Base-by-base conservation (phyloP, 2,329 filamentous ascomycete genomes). In the Calonectria pauciramosa region DNA sequence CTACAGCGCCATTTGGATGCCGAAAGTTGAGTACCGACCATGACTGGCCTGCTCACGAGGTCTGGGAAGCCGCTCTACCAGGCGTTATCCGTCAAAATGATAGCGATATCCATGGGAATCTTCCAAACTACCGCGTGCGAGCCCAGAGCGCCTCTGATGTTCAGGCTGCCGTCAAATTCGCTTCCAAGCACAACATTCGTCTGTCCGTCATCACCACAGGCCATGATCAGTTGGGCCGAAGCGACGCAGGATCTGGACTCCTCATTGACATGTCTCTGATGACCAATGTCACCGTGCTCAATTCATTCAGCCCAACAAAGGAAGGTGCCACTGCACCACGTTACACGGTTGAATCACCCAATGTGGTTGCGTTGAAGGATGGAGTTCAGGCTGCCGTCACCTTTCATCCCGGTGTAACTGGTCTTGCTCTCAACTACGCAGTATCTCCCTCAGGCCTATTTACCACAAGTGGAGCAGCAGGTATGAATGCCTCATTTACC, bases 401-500 rank as follows among this genome's bases (percentile, higher is more conserved):
- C n/a, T 60, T 60, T 60, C 11, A 60, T 26, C 56, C 56, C 5
- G 56, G 56, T 28, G 23, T 60, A 1, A 60, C n/a, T 26, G 56
- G 56, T 26, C 56, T 60, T 60, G 56, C 32, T 60, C 56, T 60
- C n/a, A 60, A 60, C 56, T 60, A 60, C 23, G 56, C 56, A 16
- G 56, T 60, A 2, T 36, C 56, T 28, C 56, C 56, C 18, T 60
- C 56, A 0, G 56, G 56, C 5, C 34, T 60, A 9, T 60, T 60
- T 20, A 60, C 56, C 23, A 18, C 34, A 3, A 60, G 56, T 28
- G 56, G 56, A 41, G 56, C 56, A 18, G 56, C 56, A 14, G 56
- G 56, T 60, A 60, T 20, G 34, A 20, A 41, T 18, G 4, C n/a
- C 1, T 4, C 7, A 26, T 60, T 14, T n/a, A 2, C 38, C n/a